Percentiles rank a stretch among this genome's conserved stretches.
These are phyloP conservation scores for Vicia villosa DNA, from an alignment of 306 rosid genomes.

Conservation along the genomic window DNA sequence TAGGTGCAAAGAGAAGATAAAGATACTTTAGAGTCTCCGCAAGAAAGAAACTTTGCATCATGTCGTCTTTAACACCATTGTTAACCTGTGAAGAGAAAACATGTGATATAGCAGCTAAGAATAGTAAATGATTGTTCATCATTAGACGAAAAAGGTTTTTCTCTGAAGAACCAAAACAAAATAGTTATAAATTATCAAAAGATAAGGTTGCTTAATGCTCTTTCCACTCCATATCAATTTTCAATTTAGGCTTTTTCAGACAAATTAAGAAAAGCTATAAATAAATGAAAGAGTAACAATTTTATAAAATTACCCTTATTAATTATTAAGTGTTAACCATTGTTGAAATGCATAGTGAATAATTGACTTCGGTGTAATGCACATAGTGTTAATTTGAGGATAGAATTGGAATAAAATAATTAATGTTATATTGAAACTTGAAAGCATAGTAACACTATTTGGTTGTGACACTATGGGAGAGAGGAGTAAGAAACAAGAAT, in stretches of 20 bases:
- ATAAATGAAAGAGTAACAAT: not conserved
- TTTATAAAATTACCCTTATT: not conserved
- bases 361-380: not conserved
- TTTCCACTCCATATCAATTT: not conserved
- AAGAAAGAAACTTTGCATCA: slow-evolving; percentile 98
- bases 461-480: not conserved
- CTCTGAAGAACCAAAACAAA: slow-evolving; percentile 7
- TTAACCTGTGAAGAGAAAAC: slow-evolving; percentile 80
- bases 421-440: not conserved
- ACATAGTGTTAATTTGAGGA: not conserved
- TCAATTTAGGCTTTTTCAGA: not conserved
- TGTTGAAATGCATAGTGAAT: not conserved
- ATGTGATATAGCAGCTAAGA: slow-evolving; percentile 1
- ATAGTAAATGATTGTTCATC: slow-evolving; percentile 4
- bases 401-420: not conserved
- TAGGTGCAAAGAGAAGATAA: slow-evolving; percentile 91
- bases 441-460: not conserved
- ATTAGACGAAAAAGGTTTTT: slow-evolving; percentile 17
- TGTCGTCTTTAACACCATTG: slow-evolving; percentile 87
- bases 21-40: slow-evolving; percentile 97
- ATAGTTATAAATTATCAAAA: slow-evolving; percentile 15
- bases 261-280: not conserved
- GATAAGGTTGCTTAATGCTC: not conserved
- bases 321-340: not conserved
- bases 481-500: not conserved